Conservation (phyloP, 1,284 basidiomycete species). For the Sanghuangporus sanghuang region DNA sequence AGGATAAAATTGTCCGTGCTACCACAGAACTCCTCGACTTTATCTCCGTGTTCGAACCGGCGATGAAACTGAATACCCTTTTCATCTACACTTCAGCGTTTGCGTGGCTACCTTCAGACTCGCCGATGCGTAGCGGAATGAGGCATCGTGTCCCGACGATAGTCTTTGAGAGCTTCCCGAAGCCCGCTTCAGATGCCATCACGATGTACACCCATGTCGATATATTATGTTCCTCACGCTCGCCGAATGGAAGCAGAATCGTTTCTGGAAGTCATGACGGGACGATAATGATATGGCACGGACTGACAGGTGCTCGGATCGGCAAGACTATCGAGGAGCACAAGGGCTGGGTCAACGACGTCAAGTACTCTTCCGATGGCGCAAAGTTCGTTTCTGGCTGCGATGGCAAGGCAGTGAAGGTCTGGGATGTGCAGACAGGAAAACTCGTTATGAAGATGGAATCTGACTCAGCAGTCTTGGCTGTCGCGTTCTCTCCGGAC, state of each 20-base stretch:
- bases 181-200: background rate
- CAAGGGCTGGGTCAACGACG: background rate
- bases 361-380: constrained; percentile 13
- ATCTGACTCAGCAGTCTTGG: background rate
- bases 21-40: background rate
- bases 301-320: background rate
- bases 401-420: background rate
- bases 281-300: constrained; percentile 10
- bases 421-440: constrained; percentile 10
- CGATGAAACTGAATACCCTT: background rate
- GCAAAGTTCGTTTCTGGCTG: constrained; percentile 11
- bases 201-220: too few species aligned
- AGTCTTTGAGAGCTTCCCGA: background rate
- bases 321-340: background rate
- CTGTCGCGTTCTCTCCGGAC: constrained; percentile 64
- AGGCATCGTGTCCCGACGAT: background rate
- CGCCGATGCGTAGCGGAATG: background rate
- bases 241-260: constrained; percentile 4
- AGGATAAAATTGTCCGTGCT: background rate
- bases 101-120: background rate
- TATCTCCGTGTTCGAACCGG: background rate
- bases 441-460: background rate
- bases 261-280: constrained; percentile 12
- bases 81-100: constrained; percentile 5
- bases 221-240: background rate